phyloP scores from a whole-genome alignment of 768 basidiomycete genomes.

The Russula abietina region DNA sequence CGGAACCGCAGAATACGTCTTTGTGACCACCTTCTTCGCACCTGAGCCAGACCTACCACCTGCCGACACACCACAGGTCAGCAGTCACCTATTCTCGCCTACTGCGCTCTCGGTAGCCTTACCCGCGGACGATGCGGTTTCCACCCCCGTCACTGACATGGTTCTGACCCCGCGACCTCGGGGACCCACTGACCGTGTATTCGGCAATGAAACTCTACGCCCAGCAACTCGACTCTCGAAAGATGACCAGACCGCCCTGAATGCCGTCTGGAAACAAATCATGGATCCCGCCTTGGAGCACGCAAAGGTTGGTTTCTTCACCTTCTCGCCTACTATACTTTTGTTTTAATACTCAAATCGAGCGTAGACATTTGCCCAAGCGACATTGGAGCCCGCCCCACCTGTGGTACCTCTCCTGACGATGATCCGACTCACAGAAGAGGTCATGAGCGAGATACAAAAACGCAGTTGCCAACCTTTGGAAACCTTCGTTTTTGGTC shows the following conservation, averaged over 20 bases:
- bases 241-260: conserved; percentile 54
- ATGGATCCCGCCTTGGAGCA: conserved; percentile 90
- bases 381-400: conserved; percentile 66
- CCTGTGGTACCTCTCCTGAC: conserved; percentile 73
- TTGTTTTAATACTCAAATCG: neutral
- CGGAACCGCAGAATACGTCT: conserved; percentile 85
- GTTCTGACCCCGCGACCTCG: conserved; percentile 33
- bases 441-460: conserved; percentile 67
- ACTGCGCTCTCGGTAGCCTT: conserved; percentile 29
- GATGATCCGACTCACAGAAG: conserved; percentile 88
- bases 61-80: conserved; percentile 16
- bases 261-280: conserved; percentile 82
- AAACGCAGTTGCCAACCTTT: conserved; percentile 72
- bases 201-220: conserved; percentile 33
- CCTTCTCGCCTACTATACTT: neutral
- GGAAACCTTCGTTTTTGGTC: conserved; percentile 71
- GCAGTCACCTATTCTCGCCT: conserved; percentile 36
- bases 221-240: conserved; percentile 34
- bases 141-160: conserved; percentile 44
- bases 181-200: conserved; percentile 29
- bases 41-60: conserved; percentile 27
- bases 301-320: conserved; percentile 49
- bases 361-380: conserved; percentile 58
- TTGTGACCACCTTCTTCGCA: conserved; percentile 77
- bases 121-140: conserved; percentile 28